phyloP scores from a whole-genome alignment of 257 asterid species.

The Capsicum rhomboideum region DNA sequence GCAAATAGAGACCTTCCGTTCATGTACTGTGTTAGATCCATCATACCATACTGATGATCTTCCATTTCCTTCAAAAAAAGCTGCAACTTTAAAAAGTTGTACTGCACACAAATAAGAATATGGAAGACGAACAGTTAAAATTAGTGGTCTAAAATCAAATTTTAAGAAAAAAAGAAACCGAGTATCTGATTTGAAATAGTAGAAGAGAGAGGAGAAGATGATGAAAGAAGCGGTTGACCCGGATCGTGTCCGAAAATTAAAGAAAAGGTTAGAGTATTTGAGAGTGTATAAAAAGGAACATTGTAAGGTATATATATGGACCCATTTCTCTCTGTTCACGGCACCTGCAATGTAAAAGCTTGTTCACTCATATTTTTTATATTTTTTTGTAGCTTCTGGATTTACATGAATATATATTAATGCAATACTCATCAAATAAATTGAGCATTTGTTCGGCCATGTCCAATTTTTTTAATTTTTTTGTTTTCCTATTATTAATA shows the following conservation, averaged over 20 bases:
- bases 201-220: constrained; percentile 11
- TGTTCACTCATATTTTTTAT: not conserved
- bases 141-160: not conserved
- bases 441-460: not conserved
- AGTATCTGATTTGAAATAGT: not conserved
- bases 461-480: not conserved
- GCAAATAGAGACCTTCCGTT: constrained; percentile 45
- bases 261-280: constrained; percentile 40
- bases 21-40: constrained; percentile 67
- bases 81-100: not conserved
- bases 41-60: constrained; percentile 57
- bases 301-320: constrained; percentile 10
- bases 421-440: not conserved
- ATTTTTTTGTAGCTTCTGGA: not conserved
- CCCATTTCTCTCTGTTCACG: not conserved
- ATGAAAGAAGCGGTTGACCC: constrained; percentile 74
- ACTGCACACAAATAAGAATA: no score
- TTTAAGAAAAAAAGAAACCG: no score
- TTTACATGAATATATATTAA: not conserved
- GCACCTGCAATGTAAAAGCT: not conserved
- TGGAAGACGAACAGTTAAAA: not conserved
- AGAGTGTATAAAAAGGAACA: constrained; percentile 36
- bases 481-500: not conserved
- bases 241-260: constrained; percentile 71
- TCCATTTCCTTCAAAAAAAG: constrained; percentile 33